Conservation (phyloP, 2,329 filamentous ascomycete species). For the Clonostachys rosea region DNA sequence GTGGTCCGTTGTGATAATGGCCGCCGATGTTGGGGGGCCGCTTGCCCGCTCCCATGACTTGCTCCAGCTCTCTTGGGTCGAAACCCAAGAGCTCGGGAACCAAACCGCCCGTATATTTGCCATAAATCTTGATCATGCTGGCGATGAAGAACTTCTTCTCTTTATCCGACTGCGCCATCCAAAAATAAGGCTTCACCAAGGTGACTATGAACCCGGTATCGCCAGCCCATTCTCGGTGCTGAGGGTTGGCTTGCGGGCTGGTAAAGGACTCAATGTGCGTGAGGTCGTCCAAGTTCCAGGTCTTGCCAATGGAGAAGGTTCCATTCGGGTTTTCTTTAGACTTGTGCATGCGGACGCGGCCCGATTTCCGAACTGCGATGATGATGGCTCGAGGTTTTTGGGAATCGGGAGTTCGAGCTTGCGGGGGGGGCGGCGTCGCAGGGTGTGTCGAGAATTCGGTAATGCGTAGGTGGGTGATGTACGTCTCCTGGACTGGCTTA, state of each 20-base stretch:
- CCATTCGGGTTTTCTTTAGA: slow-evolving; percentile 93
- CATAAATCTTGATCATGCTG: slow-evolving; percentile 92
- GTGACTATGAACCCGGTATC: slow-evolving; percentile 83
- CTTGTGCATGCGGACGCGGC: slow-evolving; percentile 92
- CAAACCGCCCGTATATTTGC: slow-evolving; percentile 89
- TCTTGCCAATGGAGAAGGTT: slow-evolving; percentile 95
- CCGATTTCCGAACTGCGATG: slow-evolving; percentile 87
- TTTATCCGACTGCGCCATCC: slow-evolving; percentile 88
- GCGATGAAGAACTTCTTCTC: slow-evolving; percentile 99
- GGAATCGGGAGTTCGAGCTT: slow-evolving; percentile 61
- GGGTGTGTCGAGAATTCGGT: slow-evolving; percentile 81
- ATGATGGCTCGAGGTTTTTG: slow-evolving; percentile 92
- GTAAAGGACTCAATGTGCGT: slow-evolving; percentile 78
- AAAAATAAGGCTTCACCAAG: slow-evolving; percentile 93
- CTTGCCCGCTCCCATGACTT: slow-evolving; percentile 59
- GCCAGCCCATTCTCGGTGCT: slow-evolving; percentile 72
- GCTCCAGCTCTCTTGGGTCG: slow-evolving; percentile 71
- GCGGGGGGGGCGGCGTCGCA: slow-evolving; percentile 77
- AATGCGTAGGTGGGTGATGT: slow-evolving; percentile 95
- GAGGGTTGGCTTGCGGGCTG: slow-evolving; percentile 48
- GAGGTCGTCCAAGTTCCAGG: slow-evolving; percentile 93
- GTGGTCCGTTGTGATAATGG: slow-evolving; percentile 8
- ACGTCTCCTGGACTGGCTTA: slow-evolving; percentile 64
- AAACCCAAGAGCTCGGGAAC: slow-evolving; percentile 79
- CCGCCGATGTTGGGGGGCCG: slow-evolving; percentile 7